Base-by-base conservation (phyloP, 2,329 filamentous ascomycete genomes). In the Anthostomella pinea region DNA sequence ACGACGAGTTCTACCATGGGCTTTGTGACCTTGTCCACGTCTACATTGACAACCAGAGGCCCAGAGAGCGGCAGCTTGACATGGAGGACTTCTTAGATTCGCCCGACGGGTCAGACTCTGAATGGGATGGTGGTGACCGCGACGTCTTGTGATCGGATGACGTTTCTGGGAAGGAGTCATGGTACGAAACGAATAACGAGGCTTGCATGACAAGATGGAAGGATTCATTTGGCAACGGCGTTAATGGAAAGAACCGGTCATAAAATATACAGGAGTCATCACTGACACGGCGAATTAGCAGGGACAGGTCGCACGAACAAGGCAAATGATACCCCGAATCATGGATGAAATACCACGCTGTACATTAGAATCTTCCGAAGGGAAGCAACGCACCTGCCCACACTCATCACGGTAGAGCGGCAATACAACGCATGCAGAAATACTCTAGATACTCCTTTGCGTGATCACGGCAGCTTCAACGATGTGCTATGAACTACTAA, bases 11-110 rank as follows among this genome's bases (percentile, higher is more conserved):
- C 39, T 63, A 83, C 17, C 85, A 90, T 43, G 84, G 84, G 1
- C 70, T 83, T 47, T 91, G 85, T 53, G 72, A 81, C 25, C 70
- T 79, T 5, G 84, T 90, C 13, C 76, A 85, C 41, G 73, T 90
- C 27, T 68, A 78, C 28, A 81, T 90, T 48, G 86, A 90, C 60
- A 90, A 90, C 56, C 76, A 86, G 54, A 81, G 87, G 42, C 80
- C 81, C 5, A 72, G 72, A 3, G 85, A 88, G 62, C 65, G 74
- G 16, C 79, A 83, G 43, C 86, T 74, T 46, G 73, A 73, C 15
- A 86, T 88, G 68, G 77, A 74, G 2, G 85, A 91, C 56, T 90
- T 91, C 50, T 60, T 86, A 10, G 62, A 85, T 61, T 60, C 58
- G 2, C 63, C 68, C 3, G 73, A 77, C 22, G 71, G 77, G 23